Base-by-base conservation (phyloP, 1,284 basidiomycete genomes). In the Salmacisia buchloeana region DNA sequence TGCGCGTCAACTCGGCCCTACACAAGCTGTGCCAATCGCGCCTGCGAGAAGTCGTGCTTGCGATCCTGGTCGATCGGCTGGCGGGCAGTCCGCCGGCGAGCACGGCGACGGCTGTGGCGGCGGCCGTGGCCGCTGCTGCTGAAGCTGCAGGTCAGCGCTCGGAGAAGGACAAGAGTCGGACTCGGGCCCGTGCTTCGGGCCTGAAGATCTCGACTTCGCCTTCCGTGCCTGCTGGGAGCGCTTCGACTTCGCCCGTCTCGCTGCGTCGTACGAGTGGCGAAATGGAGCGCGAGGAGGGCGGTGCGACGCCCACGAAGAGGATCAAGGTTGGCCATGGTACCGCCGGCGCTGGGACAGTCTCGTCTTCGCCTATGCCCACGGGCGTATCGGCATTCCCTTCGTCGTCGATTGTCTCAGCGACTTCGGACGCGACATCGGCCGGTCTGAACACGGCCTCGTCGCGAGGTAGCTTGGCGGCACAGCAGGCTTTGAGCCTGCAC, bases 11-110 rank as follows among this genome's bases (percentile, higher is more conserved):
- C 2, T 68, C 72, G 10, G 39, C 70, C 12, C 61, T 75, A 49
- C 66, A 70, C 66, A 72, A 70, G 63, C 64, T 75, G 58, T 73
- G 71, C 52, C 73, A 70, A 54, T 64, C 49, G 6, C 64, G 73
- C 18, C 45, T 75, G 49, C 67, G 64, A 18, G 63, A 68, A 21
- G 65, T 73, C 13, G 61, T 74, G 21, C 39, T 62, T n/a, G 62
- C 62, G 57, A 66, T 74, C 63, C 67, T 74, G 6, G 46, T 36
- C 0, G 72, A 71, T 25, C 54, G 49, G 6, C 61, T 63, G 21
- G 25, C 27, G n/a, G 60, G 61, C 34, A 54, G 31, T 23, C 25
- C 45, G 25, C 49, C 49, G 4, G 49, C 49, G 18, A 54, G 49
- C 31, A 54, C 27, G 25, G 49, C 27, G 13, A 54, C 61, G 34